Evolutionary conservation across 78 protist genomes (phyloP).

Genomic region (Dictyostelium firmibasis): DNA sequence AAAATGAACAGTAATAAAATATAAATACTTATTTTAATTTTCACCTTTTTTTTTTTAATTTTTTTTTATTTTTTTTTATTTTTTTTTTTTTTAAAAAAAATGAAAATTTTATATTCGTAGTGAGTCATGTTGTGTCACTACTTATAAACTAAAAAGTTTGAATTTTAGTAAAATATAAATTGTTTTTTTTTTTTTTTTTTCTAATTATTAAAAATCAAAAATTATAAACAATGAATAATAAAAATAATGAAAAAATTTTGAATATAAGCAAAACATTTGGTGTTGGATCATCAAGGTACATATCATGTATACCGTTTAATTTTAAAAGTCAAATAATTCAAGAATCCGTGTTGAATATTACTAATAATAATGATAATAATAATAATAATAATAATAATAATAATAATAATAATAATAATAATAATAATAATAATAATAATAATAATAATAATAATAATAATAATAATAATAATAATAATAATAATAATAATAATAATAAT

Average conservation of each 20-base stretch:
- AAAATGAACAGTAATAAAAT: no score
- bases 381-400: neutral
- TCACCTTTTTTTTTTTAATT: no score
- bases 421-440: neutral
- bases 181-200: no score
- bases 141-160: neutral
- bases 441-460: neutral
- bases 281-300: constrained; percentile 74
- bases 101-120: no score
- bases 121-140: neutral
- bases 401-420: neutral
- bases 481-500: neutral
- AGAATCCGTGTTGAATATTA: neutral
- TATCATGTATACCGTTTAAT: constrained; percentile 38
- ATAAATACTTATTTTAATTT: no score
- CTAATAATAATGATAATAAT: no score
- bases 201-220: no score
- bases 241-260: neutral
- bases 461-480: neutral
- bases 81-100: no score
- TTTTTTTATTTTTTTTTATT: no score
- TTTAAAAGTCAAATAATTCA: constrained; percentile 1
- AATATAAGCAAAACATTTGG: constrained; percentile 34
- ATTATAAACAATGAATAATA: no score
- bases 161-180: no score